Base-by-base conservation (phyloP, 306 rosid species). In the Quercus robur region DNA sequence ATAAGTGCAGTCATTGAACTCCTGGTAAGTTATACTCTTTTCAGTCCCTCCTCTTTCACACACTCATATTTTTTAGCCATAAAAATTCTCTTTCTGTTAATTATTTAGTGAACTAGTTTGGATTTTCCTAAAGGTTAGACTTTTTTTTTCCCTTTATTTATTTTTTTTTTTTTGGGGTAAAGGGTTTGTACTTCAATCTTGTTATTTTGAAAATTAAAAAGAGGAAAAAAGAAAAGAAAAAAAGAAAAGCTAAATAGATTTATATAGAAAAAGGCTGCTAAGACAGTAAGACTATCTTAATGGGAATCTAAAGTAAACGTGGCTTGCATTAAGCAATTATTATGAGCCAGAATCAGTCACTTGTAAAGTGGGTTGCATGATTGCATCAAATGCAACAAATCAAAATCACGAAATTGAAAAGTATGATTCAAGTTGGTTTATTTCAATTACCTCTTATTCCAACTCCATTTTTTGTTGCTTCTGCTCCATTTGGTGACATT, bases 1-100 rank as follows among this genome's bases (percentile, higher is more conserved):
- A 89, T 87, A 85, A 90, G 98, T 79, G 95, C 99, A 71, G 80
- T 89, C 63, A 83, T 91, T 76, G 92, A 96, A 78, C 85, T 93
- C 83, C 88, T 96, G 83, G 99, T 96, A 86, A 84, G 46, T 77
- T 52, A n/a, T 26, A 10, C 59, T 77, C 77, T 49, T 35, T 56
- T 56, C 14, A 44, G 61, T 17, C 52, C 75, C 52, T 75, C 61
- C 55, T 18, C 73, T 44, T 61, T 4, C 55, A 7, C 13, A 58
- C 3, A 58, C 46, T 1, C 31, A 49, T 4, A 12, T 67, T 3
- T 7, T 11, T 8, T 3, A 8, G 13, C 23, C 3, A 67, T n/a
- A 18, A 31, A 31, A 18, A 18, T 9, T 19, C 51, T 67, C 26
- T 33, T 64, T 66, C 15, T 33, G 72, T 19, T 67, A 18, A 46